phyloP scores from a whole-genome alignment of 352 stramenopile species.

The Globisporangium echinulatum region DNA sequence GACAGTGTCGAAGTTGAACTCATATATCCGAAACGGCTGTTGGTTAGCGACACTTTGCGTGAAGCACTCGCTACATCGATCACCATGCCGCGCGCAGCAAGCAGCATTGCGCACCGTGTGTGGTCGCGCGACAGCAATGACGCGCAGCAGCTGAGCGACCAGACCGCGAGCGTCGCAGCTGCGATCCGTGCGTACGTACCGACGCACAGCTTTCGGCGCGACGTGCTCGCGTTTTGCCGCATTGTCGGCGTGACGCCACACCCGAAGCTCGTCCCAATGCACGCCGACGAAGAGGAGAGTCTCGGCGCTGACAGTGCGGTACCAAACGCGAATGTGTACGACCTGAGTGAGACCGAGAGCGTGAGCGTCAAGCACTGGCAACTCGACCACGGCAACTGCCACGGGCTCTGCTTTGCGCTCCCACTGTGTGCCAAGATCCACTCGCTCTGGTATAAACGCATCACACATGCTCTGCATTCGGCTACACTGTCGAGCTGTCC shows the following conservation, averaged over 20 bases:
- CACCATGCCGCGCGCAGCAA: slow-evolving; percentile 5
- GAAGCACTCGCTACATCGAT: too few species aligned
- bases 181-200: slow-evolving; percentile 17
- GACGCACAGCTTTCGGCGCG: slow-evolving; percentile 41
- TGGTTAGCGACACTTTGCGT: background rate
- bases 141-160: slow-evolving; percentile 13
- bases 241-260: slow-evolving; percentile 47
- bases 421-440: slow-evolving; percentile 33
- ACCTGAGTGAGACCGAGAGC: slow-evolving; percentile 54
- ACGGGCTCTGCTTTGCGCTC: slow-evolving; percentile 51
- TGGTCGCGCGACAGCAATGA: slow-evolving; percentile 54
- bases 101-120: slow-evolving; percentile 10
- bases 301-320: slow-evolving; percentile 19
- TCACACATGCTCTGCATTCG: too few species aligned
- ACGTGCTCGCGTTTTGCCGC: slow-evolving; percentile 58
- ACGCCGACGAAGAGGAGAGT: slow-evolving; percentile 54
- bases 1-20: too few species aligned
- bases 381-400: slow-evolving; percentile 51
- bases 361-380: slow-evolving; percentile 59
- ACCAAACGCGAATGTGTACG: slow-evolving; percentile 24
- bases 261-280: slow-evolving; percentile 53
- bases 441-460: slow-evolving; percentile 37
- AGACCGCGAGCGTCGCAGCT: slow-evolving; percentile 13
- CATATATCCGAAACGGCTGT: too few species aligned
- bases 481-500: too few species aligned